Evolutionary conservation across 1,284 basidiomycete species (phyloP).

Genomic region (Tilletiaria anomala): DNA sequence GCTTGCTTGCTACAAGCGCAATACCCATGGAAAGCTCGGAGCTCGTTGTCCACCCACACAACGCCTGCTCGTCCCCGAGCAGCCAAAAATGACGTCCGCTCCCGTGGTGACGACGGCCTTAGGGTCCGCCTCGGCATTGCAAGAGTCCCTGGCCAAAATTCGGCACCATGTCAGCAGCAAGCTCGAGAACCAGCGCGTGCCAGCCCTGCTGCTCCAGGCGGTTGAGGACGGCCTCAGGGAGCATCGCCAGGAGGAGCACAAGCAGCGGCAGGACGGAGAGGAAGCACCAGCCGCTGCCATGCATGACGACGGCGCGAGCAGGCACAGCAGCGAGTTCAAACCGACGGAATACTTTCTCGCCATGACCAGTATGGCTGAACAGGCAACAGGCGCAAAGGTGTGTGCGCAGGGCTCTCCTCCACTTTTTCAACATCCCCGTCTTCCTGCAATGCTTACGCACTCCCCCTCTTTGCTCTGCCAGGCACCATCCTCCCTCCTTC

Average conservation of each 20-base stretch:
- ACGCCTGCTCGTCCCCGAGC: too few species aligned
- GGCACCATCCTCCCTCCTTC: not conserved
- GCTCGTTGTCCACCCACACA: too few species aligned
- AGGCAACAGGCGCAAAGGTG: not conserved
- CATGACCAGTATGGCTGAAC: not conserved
- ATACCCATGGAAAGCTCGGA: too few species aligned
- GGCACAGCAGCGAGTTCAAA: constrained; percentile 55
- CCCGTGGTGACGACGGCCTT: too few species aligned
- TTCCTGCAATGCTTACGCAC: not conserved
- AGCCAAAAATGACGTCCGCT: too few species aligned
- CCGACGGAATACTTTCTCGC: not conserved
- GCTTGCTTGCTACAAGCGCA: too few species aligned
- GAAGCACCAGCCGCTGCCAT: too few species aligned
- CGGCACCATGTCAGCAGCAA: constrained; percentile 69
- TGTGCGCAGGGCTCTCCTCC: not conserved
- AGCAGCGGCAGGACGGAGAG: constrained; percentile 1
- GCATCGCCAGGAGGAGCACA: constrained; percentile 47
- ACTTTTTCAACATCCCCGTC: not conserved
- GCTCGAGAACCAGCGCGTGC: constrained; percentile 72
- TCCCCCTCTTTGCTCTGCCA: not conserved
- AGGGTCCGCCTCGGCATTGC: too few species aligned
- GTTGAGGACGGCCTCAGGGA: constrained; percentile 76
- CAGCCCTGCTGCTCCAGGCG: constrained; percentile 73
- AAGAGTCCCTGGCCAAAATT: constrained; percentile 52
- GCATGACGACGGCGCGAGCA: not conserved